These are phyloP conservation scores for Alternaria gansuensis DNA, from an alignment of 2,329 filamentous ascomycete genomes.

Conservation along the genomic window DNA sequence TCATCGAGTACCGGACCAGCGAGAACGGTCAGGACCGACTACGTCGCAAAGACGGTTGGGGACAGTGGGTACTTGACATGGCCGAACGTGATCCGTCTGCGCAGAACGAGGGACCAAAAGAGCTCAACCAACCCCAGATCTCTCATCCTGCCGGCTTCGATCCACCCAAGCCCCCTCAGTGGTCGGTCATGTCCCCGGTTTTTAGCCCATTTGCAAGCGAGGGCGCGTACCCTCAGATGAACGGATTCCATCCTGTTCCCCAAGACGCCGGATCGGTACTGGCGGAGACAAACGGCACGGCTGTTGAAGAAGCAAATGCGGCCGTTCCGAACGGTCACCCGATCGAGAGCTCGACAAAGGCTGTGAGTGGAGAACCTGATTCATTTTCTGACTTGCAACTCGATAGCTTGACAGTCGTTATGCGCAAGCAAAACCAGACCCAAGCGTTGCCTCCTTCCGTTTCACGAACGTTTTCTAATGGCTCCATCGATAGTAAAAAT, in stretches of 20 bases:
- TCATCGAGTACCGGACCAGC: conserved; percentile 77
- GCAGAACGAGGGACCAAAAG: conserved; percentile 74
- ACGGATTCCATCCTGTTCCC: conserved; percentile 38
- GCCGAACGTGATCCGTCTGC: conserved; percentile 76
- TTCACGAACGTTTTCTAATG: conserved; percentile 63
- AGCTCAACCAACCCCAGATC: conserved; percentile 53
- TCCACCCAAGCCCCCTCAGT: conserved; percentile 40
- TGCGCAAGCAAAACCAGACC: conserved; percentile 54
- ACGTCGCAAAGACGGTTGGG: conserved; percentile 78
- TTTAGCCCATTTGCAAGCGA: conserved; percentile 37
- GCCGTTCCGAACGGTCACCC: conserved; percentile 39
- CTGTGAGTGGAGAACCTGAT: conserved; percentile 52
- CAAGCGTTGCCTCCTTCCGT: conserved; percentile 43
- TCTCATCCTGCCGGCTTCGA: conserved; percentile 52
- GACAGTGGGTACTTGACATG: conserved; percentile 77
- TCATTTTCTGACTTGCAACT: conserved; percentile 64
- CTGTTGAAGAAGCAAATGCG: conserved; percentile 34
- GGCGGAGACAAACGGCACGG: conserved; percentile 36
- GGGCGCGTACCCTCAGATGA: conserved; percentile 39
- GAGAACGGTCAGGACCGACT: conserved; percentile 82
- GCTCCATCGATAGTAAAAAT: conserved; percentile 62
- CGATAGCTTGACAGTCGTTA: conserved; percentile 62
- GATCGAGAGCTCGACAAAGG: conserved; percentile 42
- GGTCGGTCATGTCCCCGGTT: conserved; percentile 37
- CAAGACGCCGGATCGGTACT: conserved; percentile 25